Evolutionary conservation across 106 monocot genomes (phyloP), one percentile per base, ranked within the genome.

Genomic region (Xerophyta viscosa): DNA sequence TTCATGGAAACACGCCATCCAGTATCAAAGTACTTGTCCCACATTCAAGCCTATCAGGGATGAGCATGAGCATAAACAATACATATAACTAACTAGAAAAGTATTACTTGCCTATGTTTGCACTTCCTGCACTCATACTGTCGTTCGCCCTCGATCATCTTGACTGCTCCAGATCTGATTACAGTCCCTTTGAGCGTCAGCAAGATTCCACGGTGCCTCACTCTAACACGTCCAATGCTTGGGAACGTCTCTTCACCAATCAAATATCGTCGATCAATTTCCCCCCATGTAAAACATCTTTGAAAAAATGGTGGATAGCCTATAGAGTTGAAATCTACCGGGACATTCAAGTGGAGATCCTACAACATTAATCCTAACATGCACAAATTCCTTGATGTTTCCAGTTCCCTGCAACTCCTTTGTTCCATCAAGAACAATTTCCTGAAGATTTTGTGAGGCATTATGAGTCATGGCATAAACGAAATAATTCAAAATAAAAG

Each of bases 61-160:
- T n/a, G n/a, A n/a, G n/a, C n/a, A n/a, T n/a, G 39, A 39, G 10
- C 39, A 39, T 39, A 10, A 39, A 39, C 39, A 8, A 39, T 12
- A 39, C n/a, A 39, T 7, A 39, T 2, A 39, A 8, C 13, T 39
- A 54, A 55, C 56, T 15, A n/a, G 24, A 37, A 13, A 20, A 50
- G 6, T 12, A 1, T 20, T 11, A 20, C 61, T 50, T 75, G 71
- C 98, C 79, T 86, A 37, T 74, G 37, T 60, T 72, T 82, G 79
- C 98, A 98, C 57, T 77, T 90, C 62, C 72, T 77, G 63, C 98
- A 98, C 59, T 79, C 70, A 47, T 98, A 98, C 26, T 68, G 39
- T 37, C 82, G 58, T 66, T 98, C 98, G 18, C 85, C 79, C 57
- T 98, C 98, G 3, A 98, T 98, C 90, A 98, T 98, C 68, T 98